Base-by-base conservation (phyloP, 768 basidiomycete species). In the Agaricus bisporus region DNA sequence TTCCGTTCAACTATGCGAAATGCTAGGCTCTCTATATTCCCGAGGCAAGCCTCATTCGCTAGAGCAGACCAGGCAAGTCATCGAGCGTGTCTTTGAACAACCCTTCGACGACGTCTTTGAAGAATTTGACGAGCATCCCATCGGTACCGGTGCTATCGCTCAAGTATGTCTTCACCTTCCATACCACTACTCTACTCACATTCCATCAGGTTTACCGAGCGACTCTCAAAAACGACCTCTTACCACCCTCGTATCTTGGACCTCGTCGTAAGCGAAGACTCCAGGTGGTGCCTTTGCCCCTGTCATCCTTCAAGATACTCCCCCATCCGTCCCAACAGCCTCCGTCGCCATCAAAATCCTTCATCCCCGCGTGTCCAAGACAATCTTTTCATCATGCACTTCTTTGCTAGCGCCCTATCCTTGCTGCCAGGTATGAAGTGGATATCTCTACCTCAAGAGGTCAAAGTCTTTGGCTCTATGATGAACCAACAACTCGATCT, bases 81-180 rank as follows among this genome's bases (percentile, higher is more conserved):
- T 99, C 58, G 88, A 95, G 66, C 70, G 73, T 3, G 91, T 91
- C 17, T 98, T 98, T 66, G 82, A 84, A 45, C 76, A 81, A 36
- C 81, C 84, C 4, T 97, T 99, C 63, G 77, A 85, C 4, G 78
- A 97, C 11, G 89, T 98, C 10, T 98, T 99, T 60, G 90, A 92
- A 60, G 81, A 89, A 53, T 98, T 99, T 63, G 83, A 91, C 52
- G 76, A 83, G 55, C 74, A 65, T 5, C 95, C 97, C 4, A 95
- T 99, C 48, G 97, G 97, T n/a, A 90, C 88, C 9, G 97, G 97
- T 25, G 95, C 97, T n/a, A 97, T 99, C 58, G 97, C 95, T 17
- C 97, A 99, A 71, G 85, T 80, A 56, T 45, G 65, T 59, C 42
- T 54, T 54, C 10, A 49, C 47, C 29, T 37, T 43, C 51, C 28